Evolutionary conservation across 1,284 basidiomycete species (phyloP).

Genomic region (Pseudozyma hubeiensis): DNA sequence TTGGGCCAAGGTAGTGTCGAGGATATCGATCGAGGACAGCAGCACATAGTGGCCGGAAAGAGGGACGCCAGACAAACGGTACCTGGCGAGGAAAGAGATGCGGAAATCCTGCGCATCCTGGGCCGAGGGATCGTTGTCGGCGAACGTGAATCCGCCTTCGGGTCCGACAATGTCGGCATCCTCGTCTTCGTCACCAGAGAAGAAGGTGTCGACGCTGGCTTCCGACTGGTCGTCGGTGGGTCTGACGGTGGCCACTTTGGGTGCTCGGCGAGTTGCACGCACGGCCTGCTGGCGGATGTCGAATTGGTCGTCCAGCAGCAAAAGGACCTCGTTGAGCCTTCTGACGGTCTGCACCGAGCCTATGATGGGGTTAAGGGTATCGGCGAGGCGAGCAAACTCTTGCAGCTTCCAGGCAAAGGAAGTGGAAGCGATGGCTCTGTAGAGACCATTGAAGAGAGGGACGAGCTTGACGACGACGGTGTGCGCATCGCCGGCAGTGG

Average conservation of each 20-base stretch:
- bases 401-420: conserved; percentile 79
- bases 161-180: conserved; percentile 45
- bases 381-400: conserved; percentile 77
- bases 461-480: conserved; percentile 78
- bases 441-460: conserved; percentile 86
- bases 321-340: conserved; percentile 71
- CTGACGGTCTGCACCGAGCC: conserved; percentile 74
- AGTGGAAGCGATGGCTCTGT: conserved; percentile 83
- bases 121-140: conserved; percentile 16
- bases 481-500: conserved; percentile 73
- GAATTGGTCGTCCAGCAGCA: conserved; percentile 67
- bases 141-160: conserved; percentile 53
- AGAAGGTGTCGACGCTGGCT: conserved; percentile 71
- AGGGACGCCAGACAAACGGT: conserved; percentile 79
- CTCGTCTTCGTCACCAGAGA: conserved; percentile 56
- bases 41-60: conserved; percentile 87
- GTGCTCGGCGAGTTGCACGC: conserved; percentile 50
- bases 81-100: conserved; percentile 78
- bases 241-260: conserved; percentile 52
- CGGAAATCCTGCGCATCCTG: conserved; percentile 55
- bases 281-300: conserved; percentile 69
- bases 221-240: conserved; percentile 51
- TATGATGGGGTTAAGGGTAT: conserved; percentile 75
- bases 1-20: conserved; percentile 85
- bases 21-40: conserved; percentile 83